Percentiles rank a stretch among this genome's conserved stretches.
Conservation (phyloP, 805 yeast species). For the Helenozyma baotianmanensis region DNA sequence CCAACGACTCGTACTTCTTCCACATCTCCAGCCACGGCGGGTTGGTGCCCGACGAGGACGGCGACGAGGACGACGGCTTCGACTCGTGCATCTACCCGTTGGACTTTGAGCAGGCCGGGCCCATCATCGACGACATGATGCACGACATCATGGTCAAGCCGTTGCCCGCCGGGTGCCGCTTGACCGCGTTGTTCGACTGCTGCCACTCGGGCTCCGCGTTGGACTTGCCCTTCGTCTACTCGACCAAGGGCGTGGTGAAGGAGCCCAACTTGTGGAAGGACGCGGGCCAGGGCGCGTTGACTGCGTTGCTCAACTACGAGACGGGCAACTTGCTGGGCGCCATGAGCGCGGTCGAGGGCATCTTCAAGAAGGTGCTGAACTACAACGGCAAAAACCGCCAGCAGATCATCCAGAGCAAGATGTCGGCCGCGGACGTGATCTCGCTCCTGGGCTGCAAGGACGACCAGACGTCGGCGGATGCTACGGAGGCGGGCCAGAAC, state of each 20-base stretch:
- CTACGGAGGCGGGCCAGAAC: constrained; percentile 61
- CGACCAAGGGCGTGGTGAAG: constrained; percentile 78
- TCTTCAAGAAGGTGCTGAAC: constrained; percentile 29
- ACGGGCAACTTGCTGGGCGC: constrained; percentile 36
- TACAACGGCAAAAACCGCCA: constrained; percentile 19
- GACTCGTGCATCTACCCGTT: constrained; percentile 73
- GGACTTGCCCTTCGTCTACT: constrained; percentile 75
- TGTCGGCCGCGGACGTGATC: constrained; percentile 73
- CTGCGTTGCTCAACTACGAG: constrained; percentile 20
- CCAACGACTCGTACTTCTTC: constrained; percentile 75
- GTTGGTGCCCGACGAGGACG: constrained; percentile 59
- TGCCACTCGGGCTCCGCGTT: constrained; percentile 84
- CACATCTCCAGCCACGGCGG: constrained; percentile 91
- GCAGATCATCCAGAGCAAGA: constrained; percentile 46
- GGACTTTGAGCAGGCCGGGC: constrained; percentile 64
- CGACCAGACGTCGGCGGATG: constrained; percentile 75
- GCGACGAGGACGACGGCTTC: constrained; percentile 71
- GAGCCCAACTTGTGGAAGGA: constrained; percentile 77
- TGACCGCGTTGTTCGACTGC: constrained; percentile 78
- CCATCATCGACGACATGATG: constrained; percentile 68
- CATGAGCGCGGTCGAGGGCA: constrained; percentile 28
- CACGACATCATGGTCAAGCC: constrained; percentile 69
- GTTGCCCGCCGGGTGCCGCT: constrained; percentile 65
- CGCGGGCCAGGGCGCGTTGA: constrained; percentile 61
- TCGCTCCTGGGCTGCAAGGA: constrained; percentile 81